Evolutionary conservation across 2,329 filamentous ascomycete species (phyloP), one percentile per base, ranked within the genome.

Genomic region (Verticillium dahliae): DNA sequence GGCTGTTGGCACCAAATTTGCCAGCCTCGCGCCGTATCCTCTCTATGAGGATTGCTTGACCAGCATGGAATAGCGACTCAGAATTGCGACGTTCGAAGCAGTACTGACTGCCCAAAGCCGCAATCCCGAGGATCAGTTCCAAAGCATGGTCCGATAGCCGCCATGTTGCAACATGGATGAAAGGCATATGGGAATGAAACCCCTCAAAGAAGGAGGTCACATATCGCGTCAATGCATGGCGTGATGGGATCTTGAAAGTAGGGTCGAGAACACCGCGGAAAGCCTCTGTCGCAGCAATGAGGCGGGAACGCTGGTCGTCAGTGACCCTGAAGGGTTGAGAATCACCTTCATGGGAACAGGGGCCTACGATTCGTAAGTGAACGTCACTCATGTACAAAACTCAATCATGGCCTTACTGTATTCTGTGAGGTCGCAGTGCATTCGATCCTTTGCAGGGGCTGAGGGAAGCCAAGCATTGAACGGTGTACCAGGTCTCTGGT

Each of bases 391-490:
- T 41, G 34, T 14, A 31, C 39, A 45, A 37, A 35, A 37, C 11
- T n/a, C 9, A 6, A 34, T 15, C 4, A 34, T 22, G 31, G 56
- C 69, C 27, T 62, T 61, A 70, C 69, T 61, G 18, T 57, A 55
- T n/a, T 69, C 67, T 5, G 63, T 56, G 4, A 65, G 56, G n/a
- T 62, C 61, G 37, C 67, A 68, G 1, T 69, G 62, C 27, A 71
- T 68, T 11, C 65, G 68, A 54, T 72, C 70, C 0, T 67, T 70
- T 4, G 67, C 66, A 0, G 74, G 73, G 0, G 71, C 74, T 6
- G 74, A 75, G 1, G 74, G 74, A 3, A 76, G 61, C 74, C 74
- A 76, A 0, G 71, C 73, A 61, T 67, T 74, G 60, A 76, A 76
- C 0, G 74, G 74, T 0, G 74, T 75, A 0, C 73, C 73, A 2